Conservation (phyloP, 179 eudicot genomes). For the Vitellaria paradoxa region DNA sequence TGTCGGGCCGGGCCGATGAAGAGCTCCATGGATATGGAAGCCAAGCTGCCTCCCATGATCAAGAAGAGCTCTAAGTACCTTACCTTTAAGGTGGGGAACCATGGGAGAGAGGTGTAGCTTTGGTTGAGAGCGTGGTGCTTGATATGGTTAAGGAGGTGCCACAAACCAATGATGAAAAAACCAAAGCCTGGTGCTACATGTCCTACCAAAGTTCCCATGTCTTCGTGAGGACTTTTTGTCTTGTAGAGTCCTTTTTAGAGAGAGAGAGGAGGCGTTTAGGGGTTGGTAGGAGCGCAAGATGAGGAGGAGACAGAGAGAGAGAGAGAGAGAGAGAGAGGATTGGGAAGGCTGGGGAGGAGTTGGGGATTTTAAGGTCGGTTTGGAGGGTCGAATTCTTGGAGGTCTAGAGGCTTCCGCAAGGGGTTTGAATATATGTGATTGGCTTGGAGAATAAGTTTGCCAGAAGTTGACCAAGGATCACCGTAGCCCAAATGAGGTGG, state of each 20-base stretch:
- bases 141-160: slow-evolving; percentile 74
- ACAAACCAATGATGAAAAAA: slow-evolving; percentile 60
- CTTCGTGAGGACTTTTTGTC: not conserved
- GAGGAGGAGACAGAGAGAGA: not conserved
- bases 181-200: slow-evolving; percentile 80
- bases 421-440: not conserved
- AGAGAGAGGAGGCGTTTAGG: not conserved
- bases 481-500: too few relatives aligned
- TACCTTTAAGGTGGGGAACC: slow-evolving; percentile 58
- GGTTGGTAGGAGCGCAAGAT: too few relatives aligned
- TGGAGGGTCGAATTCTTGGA: not conserved
- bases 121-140: slow-evolving; percentile 42
- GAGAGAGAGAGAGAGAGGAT: not conserved
- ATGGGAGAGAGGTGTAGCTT: slow-evolving; percentile 45
- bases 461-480: too few relatives aligned
- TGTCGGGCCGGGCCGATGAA: slow-evolving; percentile 64
- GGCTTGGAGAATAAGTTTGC: too few relatives aligned
- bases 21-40: slow-evolving; percentile 76
- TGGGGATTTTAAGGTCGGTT: not conserved
- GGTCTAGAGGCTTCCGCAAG: slow-evolving; percentile 7
- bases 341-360: not conserved
- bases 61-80: slow-evolving; percentile 60
- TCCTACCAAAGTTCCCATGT: slow-evolving; percentile 71
- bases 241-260: not conserved
- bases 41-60: slow-evolving; percentile 44